phyloP scores from a whole-genome alignment of 768 basidiomycete genomes.

The Mycena alexandri region DNA sequence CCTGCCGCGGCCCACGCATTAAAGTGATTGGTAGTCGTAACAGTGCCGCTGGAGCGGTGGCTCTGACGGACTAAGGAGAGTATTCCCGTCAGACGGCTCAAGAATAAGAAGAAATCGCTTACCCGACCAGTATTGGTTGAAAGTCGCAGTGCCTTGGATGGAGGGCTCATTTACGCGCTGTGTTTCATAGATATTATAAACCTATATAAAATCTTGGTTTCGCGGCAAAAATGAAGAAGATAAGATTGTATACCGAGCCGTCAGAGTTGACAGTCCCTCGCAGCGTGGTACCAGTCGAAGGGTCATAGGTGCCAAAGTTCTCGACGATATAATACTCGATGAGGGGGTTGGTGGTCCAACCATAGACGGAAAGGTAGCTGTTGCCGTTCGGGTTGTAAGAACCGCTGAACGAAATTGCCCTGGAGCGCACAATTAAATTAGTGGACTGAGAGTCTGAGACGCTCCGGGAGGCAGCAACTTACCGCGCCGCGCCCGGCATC shows the following conservation, averaged over 20 bases:
- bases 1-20: constrained; percentile 45
- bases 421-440: constrained; percentile 20
- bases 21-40: constrained; percentile 47
- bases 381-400: constrained; percentile 47
- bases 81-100: too few species aligned
- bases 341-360: constrained; percentile 48
- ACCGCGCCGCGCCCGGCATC: constrained; percentile 47
- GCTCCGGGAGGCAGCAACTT: not conserved
- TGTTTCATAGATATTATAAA: constrained; percentile 48
- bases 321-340: constrained; percentile 52
- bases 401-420: constrained; percentile 44
- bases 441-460: not conserved
- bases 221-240: too few species aligned
- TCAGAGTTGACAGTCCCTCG: constrained; percentile 49
- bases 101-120: too few species aligned
- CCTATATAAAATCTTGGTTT: not conserved
- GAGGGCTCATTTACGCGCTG: constrained; percentile 50
- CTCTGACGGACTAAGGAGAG: constrained; percentile 32
- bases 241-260: constrained; percentile 31
- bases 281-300: constrained; percentile 38
- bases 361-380: constrained; percentile 46
- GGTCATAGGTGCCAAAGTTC: constrained; percentile 47
- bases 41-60: constrained; percentile 37
- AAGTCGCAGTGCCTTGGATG: constrained; percentile 50
- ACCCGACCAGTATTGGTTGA: constrained; percentile 43